These are phyloP conservation scores for Naematelia encephala DNA, from an alignment of 768 basidiomycete species.

Conservation along the genomic window DNA sequence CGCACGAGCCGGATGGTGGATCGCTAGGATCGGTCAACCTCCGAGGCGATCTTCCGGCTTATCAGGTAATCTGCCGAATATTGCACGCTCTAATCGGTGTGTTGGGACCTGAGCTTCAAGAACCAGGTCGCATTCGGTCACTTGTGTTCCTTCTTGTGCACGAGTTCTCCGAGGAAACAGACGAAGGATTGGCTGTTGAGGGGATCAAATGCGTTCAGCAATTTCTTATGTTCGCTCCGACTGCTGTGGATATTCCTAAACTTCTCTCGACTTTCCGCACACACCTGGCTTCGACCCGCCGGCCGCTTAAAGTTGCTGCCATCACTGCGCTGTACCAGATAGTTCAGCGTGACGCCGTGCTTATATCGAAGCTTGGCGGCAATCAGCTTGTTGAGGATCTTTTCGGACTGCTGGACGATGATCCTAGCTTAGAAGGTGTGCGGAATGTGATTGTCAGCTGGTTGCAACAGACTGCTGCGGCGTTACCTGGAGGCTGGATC, in stretches of 20 bases:
- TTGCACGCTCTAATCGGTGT: slow-evolving; percentile 91
- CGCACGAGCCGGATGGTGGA: slow-evolving; percentile 91
- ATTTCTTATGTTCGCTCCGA: slow-evolving; percentile 90
- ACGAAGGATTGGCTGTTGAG: slow-evolving; percentile 84
- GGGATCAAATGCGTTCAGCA: slow-evolving; percentile 96
- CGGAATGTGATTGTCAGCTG: slow-evolving; percentile 88
- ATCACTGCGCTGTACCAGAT: slow-evolving; percentile 96
- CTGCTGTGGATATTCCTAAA: slow-evolving; percentile 74
- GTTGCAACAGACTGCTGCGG: slow-evolving; percentile 88
- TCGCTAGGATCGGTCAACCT: slow-evolving; percentile 75
- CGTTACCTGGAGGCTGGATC: slow-evolving; percentile 96
- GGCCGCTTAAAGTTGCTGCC: slow-evolving; percentile 86
- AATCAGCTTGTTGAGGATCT: slow-evolving; percentile 90
- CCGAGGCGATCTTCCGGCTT: slow-evolving; percentile 85
- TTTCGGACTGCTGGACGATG: slow-evolving; percentile 92
- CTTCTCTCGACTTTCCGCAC: slow-evolving; percentile 72
- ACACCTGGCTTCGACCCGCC: slow-evolving; percentile 73
- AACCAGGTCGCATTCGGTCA: slow-evolving; percentile 72
- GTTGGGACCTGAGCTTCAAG: slow-evolving; percentile 91
- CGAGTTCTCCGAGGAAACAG: slow-evolving; percentile 77
- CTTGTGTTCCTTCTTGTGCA: slow-evolving; percentile 79
- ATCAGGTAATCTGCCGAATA: slow-evolving; percentile 85
- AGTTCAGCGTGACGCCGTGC: slow-evolving; percentile 86
- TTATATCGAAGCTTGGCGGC: slow-evolving; percentile 89
- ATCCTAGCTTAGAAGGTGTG: slow-evolving; percentile 89